Evolutionary conservation across 1,284 basidiomycete genomes (phyloP).

Genomic region (Singerocomus rubriflavus): DNA sequence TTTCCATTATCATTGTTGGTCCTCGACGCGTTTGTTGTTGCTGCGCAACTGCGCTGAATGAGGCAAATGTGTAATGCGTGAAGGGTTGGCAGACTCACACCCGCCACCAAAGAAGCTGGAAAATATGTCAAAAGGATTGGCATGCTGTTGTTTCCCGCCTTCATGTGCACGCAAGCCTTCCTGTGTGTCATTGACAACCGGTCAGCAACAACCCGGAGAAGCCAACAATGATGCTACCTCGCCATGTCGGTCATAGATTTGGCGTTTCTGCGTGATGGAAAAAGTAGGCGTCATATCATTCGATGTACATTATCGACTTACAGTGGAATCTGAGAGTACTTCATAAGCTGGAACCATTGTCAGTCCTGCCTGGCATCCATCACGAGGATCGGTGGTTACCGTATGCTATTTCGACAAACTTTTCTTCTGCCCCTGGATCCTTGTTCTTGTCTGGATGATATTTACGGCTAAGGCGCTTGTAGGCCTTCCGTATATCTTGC

Average conservation of each 20-base stretch:
- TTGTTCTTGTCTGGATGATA: constrained; percentile 95
- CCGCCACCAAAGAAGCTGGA: constrained; percentile 86
- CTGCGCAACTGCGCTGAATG: constrained; percentile 15
- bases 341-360: constrained; percentile 72
- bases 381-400: constrained; percentile 47
- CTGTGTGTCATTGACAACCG: constrained; percentile 31
- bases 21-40: constrained; percentile 70
- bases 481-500: constrained; percentile 86
- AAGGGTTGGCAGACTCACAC: constrained; percentile 39
- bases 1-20: constrained; percentile 80
- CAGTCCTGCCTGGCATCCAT: constrained; percentile 6
- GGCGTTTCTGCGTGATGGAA: constrained; percentile 61
- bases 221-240: constrained; percentile 50
- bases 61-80: neutral
- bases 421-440: constrained; percentile 75
- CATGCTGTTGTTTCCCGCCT: constrained; percentile 61
- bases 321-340: constrained; percentile 78
- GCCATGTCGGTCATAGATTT: constrained; percentile 90
- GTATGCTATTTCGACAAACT: constrained; percentile 86
- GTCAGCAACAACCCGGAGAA: constrained; percentile 8
- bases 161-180: constrained; percentile 89
- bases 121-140: constrained; percentile 95
- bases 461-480: constrained; percentile 86
- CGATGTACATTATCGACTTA: constrained; percentile 31
- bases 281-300: neutral